These are phyloP conservation scores for Pythium biforme DNA, from an alignment of 352 stramenopile genomes.

Conservation along the genomic window DNA sequence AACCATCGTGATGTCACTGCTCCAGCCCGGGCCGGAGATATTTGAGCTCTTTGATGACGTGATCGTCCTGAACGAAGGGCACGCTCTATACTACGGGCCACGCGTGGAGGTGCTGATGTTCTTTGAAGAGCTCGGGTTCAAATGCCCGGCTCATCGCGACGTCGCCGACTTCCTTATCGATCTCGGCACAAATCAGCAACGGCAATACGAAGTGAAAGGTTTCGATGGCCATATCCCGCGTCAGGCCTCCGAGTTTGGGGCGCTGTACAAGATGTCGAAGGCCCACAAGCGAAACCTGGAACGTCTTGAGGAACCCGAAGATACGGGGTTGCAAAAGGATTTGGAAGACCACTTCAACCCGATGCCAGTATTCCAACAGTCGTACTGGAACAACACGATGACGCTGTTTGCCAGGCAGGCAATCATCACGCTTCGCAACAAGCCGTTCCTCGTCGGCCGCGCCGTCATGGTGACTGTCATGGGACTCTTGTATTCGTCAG, in stretches of 20 bases:
- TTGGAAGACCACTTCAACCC: slow-evolving; percentile 27
- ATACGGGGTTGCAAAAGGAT: slow-evolving; percentile 82
- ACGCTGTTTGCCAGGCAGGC: slow-evolving; percentile 36
- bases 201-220: slow-evolving; percentile 7
- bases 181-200: slow-evolving; percentile 41
- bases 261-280: slow-evolving; percentile 20
- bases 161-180: slow-evolving; percentile 91
- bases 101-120: no score
- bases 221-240: slow-evolving; percentile 18
- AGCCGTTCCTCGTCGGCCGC: slow-evolving; percentile 25
- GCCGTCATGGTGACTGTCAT: slow-evolving; percentile 32
- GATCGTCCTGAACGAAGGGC: slow-evolving; percentile 88
- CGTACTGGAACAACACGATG: slow-evolving; percentile 11
- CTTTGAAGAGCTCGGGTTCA: slow-evolving; percentile 58
- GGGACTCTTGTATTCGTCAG: slow-evolving; percentile 21
- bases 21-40: slow-evolving; percentile 66
- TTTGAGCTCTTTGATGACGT: slow-evolving; percentile 90
- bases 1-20: slow-evolving; percentile 62
- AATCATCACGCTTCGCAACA: slow-evolving; percentile 45
- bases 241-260: slow-evolving; percentile 21
- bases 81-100: slow-evolving; percentile 91
- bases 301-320: slow-evolving; percentile 81
- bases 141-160: slow-evolving; percentile 63
- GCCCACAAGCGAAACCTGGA: slow-evolving; percentile 34
- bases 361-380: slow-evolving; percentile 14